Evolutionary conservation across 2,329 filamentous ascomycete genomes (phyloP), one percentile per base, ranked within the genome.

Genomic region (Aspergillaceae sp.): DNA sequence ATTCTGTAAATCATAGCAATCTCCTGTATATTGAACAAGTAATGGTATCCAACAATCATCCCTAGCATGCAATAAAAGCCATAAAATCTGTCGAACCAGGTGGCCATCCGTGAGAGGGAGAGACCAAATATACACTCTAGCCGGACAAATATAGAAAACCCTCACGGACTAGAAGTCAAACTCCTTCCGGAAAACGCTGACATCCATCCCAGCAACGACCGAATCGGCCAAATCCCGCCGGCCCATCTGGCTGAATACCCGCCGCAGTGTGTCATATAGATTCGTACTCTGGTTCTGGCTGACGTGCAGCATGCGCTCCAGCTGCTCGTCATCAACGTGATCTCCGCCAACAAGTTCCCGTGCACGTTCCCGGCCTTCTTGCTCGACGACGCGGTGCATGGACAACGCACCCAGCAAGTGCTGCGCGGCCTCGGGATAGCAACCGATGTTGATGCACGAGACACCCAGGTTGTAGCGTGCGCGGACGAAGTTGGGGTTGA

Each of bases 221-320:
- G 83, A 79, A 64, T 97, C 90, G 3, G 86, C 85, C 61, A 98
- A 65, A 68, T 98, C 92, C 47, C 88, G 75, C 48, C 92, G 74
- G 2, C 86, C 86, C 92, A 98, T 97, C 71, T 94, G 88, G 7
- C 83, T 90, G 68, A 98, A 97, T n/a, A 97, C 92, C 49, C 94
- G 76, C 51, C 91, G 74, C 51, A 98, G 72, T 8, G 94, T 98
- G 66, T 98, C 94, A 67, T 95, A 95, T 48, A 98, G 73, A 60
- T 96, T 98, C 42, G 90, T 96, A 73, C 88, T 95, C 64, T 94
- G 83, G 69, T 98, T 98, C 74, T 97, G 91, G 42, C 62, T 68
- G 37, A 68, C 66, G 43, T 84, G 84, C 45, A 94, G 84, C 83
- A 95, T 89, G 50, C 85, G 78, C 61, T 95, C 87, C 19, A 96